Conservation (phyloP, 257 asterid genomes). For the Cinchona pubescens region DNA sequence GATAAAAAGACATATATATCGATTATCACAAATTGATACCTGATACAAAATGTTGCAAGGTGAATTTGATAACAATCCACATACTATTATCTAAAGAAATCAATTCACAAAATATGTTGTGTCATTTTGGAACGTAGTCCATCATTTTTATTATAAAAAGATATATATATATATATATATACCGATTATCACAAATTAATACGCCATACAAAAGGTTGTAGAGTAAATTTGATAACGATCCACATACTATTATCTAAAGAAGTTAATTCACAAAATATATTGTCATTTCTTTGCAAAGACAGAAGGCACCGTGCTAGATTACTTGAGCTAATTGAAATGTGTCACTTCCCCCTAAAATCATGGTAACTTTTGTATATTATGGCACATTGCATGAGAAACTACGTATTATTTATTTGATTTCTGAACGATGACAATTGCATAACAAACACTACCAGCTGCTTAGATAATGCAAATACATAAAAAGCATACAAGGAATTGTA, state of each 20-base stretch:
- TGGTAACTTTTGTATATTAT: not conserved
- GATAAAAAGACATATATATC: no score
- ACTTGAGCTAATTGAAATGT: not conserved
- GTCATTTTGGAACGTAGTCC: no score
- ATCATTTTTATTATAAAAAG: no score
- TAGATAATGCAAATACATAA: constrained; percentile 1
- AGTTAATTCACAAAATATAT: not conserved
- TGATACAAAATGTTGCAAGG: no score
- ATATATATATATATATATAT: no score
- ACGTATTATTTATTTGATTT: not conserved
- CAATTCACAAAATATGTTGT: not conserved
- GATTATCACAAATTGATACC: no score
- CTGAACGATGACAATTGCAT: not conserved
- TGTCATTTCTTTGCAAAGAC: not conserved
- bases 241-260: no score
- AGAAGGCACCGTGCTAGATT: not conserved
- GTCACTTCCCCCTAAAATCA: not conserved
- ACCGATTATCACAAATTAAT: no score
- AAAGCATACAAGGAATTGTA: not conserved
- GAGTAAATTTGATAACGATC: no score
- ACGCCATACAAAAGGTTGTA: no score
- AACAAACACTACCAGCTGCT: not conserved
- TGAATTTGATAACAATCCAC: no score
- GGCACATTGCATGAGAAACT: not conserved
- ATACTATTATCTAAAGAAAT: no score